Conservation (phyloP, 805 yeast genomes). For the Saccharomycopsis sp. region DNA sequence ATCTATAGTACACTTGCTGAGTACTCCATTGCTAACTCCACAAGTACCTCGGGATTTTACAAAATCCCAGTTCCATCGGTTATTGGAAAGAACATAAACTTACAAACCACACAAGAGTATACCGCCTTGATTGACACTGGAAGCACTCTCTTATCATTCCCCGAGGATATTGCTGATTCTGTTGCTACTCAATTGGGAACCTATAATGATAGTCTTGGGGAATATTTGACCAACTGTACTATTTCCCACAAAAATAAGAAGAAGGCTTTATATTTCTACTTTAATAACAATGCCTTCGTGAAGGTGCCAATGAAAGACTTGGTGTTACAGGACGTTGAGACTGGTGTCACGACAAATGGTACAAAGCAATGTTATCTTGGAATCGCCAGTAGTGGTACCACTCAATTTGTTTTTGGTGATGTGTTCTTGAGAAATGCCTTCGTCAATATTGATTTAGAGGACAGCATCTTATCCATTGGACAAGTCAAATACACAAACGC, state of each 20-base stretch:
- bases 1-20: conserved; percentile 42
- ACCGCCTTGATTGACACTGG: conserved; percentile 17
- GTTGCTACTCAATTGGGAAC: background rate
- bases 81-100: conserved; percentile 1
- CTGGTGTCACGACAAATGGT: conserved; percentile 6
- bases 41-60: background rate
- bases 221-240: conserved; percentile 6
- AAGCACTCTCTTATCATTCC: conserved; percentile 7
- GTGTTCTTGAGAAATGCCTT: conserved; percentile 43
- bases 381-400: conserved; percentile 2
- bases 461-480: conserved; percentile 37
- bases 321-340: background rate
- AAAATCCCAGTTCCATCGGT: conserved; percentile 1
- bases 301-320: conserved; percentile 15
- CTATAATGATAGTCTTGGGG: background rate
- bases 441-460: conserved; percentile 44
- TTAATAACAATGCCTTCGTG: background rate
- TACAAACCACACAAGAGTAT: background rate
- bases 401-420: conserved; percentile 39
- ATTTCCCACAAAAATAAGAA: conserved; percentile 1
- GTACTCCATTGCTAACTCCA: background rate
- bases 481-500: conserved; percentile 23
- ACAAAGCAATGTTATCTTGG: conserved; percentile 5
- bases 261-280: background rate
- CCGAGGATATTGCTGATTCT: background rate